Evolutionary conservation across 2,329 filamentous ascomycete species (phyloP).

Genomic region (Aspergillaceae sp.): DNA sequence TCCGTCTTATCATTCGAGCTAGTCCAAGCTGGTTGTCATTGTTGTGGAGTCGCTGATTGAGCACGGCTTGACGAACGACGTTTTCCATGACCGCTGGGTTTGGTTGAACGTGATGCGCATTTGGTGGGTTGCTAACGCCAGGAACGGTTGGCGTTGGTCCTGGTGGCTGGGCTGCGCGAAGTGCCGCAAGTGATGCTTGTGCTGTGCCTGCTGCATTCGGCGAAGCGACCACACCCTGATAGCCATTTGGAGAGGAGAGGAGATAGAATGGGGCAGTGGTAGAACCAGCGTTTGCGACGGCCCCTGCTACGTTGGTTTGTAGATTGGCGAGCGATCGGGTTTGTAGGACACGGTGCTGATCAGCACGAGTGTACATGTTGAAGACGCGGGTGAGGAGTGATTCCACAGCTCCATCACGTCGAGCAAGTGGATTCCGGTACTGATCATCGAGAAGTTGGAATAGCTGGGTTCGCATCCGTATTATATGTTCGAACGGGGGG

Average conservation of each 20-base stretch:
- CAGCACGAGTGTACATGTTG: slow-evolving; percentile 22
- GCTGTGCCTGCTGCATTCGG: slow-evolving; percentile 22
- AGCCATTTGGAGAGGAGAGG: slow-evolving; percentile 38
- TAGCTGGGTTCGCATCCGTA: slow-evolving; percentile 21
- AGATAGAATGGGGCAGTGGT: slow-evolving; percentile 29
- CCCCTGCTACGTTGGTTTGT: slow-evolving; percentile 5
- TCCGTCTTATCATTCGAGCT: slow-evolving; percentile 34
- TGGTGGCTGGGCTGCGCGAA: slow-evolving; percentile 7
- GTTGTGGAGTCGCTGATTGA: slow-evolving; percentile 19
- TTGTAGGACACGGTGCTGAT: slow-evolving; percentile 22
- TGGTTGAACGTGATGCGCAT: slow-evolving; percentile 6
- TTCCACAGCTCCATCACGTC: slow-evolving; percentile 18
- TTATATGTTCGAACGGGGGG: slow-evolving; percentile 24
- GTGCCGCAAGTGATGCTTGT: slow-evolving; percentile 7
- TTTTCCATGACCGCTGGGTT: slow-evolving; percentile 20
- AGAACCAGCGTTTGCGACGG: slow-evolving; percentile 3
- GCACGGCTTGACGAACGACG: slow-evolving; percentile 23
- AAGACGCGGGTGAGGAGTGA: slow-evolving; percentile 22
- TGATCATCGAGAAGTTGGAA: slow-evolving; percentile 26
- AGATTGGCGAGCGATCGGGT: slow-evolving; percentile 2
- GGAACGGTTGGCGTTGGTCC: not conserved
- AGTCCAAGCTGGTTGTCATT: slow-evolving; percentile 27
- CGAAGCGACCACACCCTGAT: slow-evolving; percentile 37
- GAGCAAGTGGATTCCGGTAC: slow-evolving; percentile 15
- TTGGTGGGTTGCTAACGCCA: slow-evolving; percentile 3